phyloP scores from a whole-genome alignment of 1,139 yeast species.

The Yamadazyma conglobata region DNA sequence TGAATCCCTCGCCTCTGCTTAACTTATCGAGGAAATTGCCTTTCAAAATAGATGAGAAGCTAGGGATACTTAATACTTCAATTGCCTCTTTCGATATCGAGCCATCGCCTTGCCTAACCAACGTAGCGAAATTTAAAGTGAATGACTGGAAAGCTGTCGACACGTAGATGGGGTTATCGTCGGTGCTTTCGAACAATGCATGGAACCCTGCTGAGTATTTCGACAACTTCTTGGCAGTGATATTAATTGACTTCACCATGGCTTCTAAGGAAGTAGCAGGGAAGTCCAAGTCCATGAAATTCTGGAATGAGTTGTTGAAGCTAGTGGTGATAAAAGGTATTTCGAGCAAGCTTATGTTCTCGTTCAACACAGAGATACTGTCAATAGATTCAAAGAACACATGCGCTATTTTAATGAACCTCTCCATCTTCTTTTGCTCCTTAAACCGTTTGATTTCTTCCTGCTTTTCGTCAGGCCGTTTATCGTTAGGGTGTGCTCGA shows the following conservation, averaged over 20 bases:
- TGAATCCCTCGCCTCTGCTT: conserved; percentile 33
- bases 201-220: conserved; percentile 57
- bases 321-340: conserved; percentile 36
- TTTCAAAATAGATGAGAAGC: conserved; percentile 48
- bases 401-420: conserved; percentile 11
- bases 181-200: conserved; percentile 42
- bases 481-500: conserved; percentile 1
- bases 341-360: conserved; percentile 27
- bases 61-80: conserved; percentile 53
- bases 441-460: conserved; percentile 2
- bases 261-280: conserved; percentile 29
- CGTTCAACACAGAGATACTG: conserved; percentile 28
- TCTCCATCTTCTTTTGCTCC: conserved; percentile 4
- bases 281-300: conserved; percentile 21
- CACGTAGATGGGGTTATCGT: conserved; percentile 53
- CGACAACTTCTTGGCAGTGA: conserved; percentile 31
- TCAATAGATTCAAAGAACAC: conserved; percentile 13
- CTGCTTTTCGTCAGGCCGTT: not conserved
- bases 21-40: conserved; percentile 48
- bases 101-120: conserved; percentile 11
- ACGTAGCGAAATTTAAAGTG: conserved; percentile 27
- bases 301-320: conserved; percentile 23
- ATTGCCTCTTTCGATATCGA: conserved; percentile 15
- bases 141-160: conserved; percentile 44
- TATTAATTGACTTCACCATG: conserved; percentile 28